Evolutionary conservation across 148 eudicot genomes (phyloP).

Genomic region (Gaultheria prostrata): DNA sequence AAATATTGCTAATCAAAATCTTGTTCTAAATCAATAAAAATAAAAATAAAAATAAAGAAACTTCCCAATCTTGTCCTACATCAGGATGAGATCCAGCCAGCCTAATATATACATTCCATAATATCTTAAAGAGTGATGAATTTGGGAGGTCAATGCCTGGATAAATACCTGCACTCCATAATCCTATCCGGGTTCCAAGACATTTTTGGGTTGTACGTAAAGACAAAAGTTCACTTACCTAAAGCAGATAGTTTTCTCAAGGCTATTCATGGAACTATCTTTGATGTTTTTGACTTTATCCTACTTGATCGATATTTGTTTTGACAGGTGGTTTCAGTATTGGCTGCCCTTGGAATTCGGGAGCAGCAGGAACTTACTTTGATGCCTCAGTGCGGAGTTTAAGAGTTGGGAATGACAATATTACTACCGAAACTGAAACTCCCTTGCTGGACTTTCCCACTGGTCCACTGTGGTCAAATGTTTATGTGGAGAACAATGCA

Average conservation of each 20-base stretch:
- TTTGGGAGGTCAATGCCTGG: too few relatives aligned
- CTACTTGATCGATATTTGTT: constrained; percentile 14
- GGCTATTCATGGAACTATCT: neutral
- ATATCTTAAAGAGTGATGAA: too few relatives aligned
- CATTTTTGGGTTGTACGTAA: neutral
- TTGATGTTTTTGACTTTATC: constrained; percentile 6
- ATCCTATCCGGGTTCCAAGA: too few relatives aligned
- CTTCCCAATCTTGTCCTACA: too few relatives aligned
- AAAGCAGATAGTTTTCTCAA: constrained; percentile 8
- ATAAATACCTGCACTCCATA: too few relatives aligned
- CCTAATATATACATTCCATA: too few relatives aligned
- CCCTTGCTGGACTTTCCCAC: constrained; percentile 81
- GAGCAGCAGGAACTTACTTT: constrained; percentile 85
- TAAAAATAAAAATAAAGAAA: too few relatives aligned
- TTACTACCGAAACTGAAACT: constrained; percentile 79
- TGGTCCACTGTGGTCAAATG: constrained; percentile 77
- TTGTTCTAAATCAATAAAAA: too few relatives aligned
- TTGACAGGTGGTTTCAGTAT: constrained; percentile 70
- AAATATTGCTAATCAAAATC: too few relatives aligned
- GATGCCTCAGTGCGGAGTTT: constrained; percentile 67
- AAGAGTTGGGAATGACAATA: constrained; percentile 70
- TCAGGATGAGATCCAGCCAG: too few relatives aligned
- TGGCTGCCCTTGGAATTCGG: constrained; percentile 75
- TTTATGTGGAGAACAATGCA: constrained; percentile 75
- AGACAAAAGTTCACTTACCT: neutral